Evolutionary conservation across 1,284 basidiomycete genomes (phyloP), one percentile per base, ranked within the genome.

Genomic region (Vanrija sp.): DNA sequence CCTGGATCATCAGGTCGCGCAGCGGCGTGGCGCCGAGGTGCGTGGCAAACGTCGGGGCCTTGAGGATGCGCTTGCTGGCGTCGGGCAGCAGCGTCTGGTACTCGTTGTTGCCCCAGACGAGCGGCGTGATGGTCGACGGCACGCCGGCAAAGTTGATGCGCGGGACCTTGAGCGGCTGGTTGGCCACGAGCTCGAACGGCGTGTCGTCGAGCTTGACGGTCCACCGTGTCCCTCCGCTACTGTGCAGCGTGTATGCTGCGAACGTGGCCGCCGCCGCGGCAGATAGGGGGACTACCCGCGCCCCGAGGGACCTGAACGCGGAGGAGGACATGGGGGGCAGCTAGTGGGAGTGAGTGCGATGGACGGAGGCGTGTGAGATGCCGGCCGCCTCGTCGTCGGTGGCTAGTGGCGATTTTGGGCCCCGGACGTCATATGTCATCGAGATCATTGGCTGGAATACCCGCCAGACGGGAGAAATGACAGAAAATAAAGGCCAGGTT

Each of bases 1-100:
- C 82, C 41, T 88, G 85, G 18, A 94, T 74, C 6, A 81, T 84
- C 25, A 94, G 69, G 71, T 94, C 89, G 18, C 88, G 81, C 23
- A 93, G 77, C 1, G 89, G 66, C 79, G 75, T 73, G n/a, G 65
- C 45, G 12, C 71, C 66, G 27, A 76, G 52, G 23, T 68, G 64
- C 12, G 60, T 23, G 12, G 73, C 50, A 16, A 71, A 62, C 14
- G 66, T 61, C 4, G 71, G 71, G 16, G 61, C 61, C 53, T 68
- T 68, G 16, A 72, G 14, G n/a, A 63, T 54, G 3, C 53, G 42
- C 42, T 60, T 60, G 20, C 52, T 47, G 3, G 50, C 20, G 57
- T 71, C 66, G 9, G 71, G 64, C 2, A 56, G 49, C 3, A 74
- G 49, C 0, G 66, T 73, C 20, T 68, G 55, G 47, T 67, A 53